Evolutionary conservation across 176 grass and related monocot genomes (phyloP).

Genomic region (Ananas comosus): DNA sequence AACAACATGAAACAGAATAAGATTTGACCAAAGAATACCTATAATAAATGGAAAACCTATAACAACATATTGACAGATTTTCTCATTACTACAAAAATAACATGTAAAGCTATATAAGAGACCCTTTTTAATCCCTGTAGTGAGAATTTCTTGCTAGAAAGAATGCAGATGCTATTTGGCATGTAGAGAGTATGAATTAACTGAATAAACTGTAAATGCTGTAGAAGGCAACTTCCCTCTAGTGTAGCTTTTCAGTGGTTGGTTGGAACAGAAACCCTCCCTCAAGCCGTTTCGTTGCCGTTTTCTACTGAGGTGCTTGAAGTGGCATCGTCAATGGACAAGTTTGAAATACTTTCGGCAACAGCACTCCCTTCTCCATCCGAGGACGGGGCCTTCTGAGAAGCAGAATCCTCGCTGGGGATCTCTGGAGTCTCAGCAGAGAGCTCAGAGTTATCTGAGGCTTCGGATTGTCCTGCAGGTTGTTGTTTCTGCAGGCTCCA

Average conservation of each 20-base stretch:
- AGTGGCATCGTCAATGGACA: conserved; percentile 45
- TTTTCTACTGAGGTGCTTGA: conserved; percentile 32
- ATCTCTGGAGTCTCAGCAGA: conserved; percentile 16
- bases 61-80: background rate
- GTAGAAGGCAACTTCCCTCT: background rate
- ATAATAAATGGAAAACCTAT: conserved; percentile 1
- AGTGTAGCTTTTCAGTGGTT: background rate
- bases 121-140: background rate
- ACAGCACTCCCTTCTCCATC: conserved; percentile 58
- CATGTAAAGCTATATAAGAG: background rate
- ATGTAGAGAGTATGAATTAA: background rate
- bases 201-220: background rate
- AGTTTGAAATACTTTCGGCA: conserved; percentile 38
- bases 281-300: background rate
- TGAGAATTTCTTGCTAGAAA: background rate
- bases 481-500: conserved; percentile 48
- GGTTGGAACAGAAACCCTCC: background rate
- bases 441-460: conserved; percentile 37
- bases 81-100: background rate
- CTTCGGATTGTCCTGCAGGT: conserved; percentile 30
- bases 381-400: conserved; percentile 41
- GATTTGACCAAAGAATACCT: conserved; percentile 2
- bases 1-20: background rate
- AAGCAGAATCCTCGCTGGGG: conserved; percentile 41
- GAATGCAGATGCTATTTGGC: background rate